Evolutionary conservation across 2,329 filamentous ascomycete species (phyloP).

Genomic region (Fusarium sp.): DNA sequence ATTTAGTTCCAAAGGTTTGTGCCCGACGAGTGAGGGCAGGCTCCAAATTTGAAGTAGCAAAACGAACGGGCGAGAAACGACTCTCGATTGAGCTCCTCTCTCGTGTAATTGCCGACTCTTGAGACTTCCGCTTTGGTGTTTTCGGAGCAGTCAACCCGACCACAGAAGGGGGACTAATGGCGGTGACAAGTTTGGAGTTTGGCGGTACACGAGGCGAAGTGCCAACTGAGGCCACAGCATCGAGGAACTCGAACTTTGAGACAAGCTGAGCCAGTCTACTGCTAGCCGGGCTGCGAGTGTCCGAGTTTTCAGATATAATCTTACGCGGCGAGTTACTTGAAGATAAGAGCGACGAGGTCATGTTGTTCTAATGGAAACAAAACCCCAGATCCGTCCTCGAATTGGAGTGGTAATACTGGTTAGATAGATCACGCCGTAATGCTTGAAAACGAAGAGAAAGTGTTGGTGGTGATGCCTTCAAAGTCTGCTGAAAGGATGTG

Average conservation of each 20-base stretch:
- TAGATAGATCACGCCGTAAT: slow-evolving; percentile 1
- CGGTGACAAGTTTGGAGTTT: background rate
- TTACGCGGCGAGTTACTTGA: slow-evolving; percentile 15
- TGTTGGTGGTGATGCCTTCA: slow-evolving; percentile 21
- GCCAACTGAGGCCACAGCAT: slow-evolving; percentile 25
- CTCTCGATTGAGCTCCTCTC: slow-evolving; percentile 11
- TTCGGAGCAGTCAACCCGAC: background rate
- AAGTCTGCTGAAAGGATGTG: slow-evolving; percentile 34
- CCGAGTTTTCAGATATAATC: slow-evolving; percentile 11
- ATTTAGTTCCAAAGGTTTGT: slow-evolving; percentile 21
- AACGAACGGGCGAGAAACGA: slow-evolving; percentile 9
- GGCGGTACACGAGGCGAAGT: background rate
- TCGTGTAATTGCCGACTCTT: background rate
- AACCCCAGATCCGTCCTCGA: background rate
- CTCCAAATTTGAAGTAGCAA: background rate
- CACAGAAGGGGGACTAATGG: background rate
- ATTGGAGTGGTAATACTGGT: slow-evolving; percentile 2
- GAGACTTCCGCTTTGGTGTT: background rate
- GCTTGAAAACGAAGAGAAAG: slow-evolving; percentile 13
- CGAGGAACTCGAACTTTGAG: slow-evolving; percentile 51
- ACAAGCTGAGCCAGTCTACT: slow-evolving; percentile 48
- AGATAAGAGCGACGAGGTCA: slow-evolving; percentile 23
- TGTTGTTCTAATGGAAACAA: slow-evolving; percentile 13
- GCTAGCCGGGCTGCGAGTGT: slow-evolving; percentile 1
- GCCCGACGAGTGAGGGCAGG: slow-evolving; percentile 14